These are phyloP conservation scores for Cutaneotrichosporon sp. DNA, from an alignment of 1,284 basidiomycete species.

Conservation along the genomic window DNA sequence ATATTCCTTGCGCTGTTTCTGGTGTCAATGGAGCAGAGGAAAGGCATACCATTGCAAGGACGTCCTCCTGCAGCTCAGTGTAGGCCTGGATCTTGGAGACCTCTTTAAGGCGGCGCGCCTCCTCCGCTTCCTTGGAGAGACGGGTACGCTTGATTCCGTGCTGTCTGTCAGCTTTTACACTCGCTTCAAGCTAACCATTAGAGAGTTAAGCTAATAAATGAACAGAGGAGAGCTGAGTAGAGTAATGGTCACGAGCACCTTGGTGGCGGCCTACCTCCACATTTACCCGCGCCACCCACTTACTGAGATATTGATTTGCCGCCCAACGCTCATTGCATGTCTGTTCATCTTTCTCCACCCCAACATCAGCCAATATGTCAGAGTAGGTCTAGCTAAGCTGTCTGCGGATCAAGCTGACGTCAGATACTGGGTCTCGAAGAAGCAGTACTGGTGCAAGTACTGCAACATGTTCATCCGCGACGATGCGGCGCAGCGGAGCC, in stretches of 20 bases:
- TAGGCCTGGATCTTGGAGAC: slow-evolving; percentile 72
- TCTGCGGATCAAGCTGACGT: not conserved
- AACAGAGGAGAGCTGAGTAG: not conserved
- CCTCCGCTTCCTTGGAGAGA: slow-evolving; percentile 64
- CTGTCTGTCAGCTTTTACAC: slow-evolving; percentile 37
- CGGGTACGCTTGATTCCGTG: slow-evolving; percentile 74
- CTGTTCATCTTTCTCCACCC: not conserved
- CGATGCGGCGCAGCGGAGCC: slow-evolving; percentile 83
- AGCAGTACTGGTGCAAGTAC: slow-evolving; percentile 58
- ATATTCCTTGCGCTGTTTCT: slow-evolving; percentile 70
- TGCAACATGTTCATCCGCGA: slow-evolving; percentile 68
- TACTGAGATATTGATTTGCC: not conserved
- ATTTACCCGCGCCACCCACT: not conserved
- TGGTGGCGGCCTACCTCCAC: not conserved
- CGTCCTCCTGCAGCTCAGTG: slow-evolving; percentile 63
- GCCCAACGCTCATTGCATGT: not conserved
- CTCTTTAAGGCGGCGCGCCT: slow-evolving; percentile 68
- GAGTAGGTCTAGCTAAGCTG: slow-evolving; percentile 28
- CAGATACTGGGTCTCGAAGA: slow-evolving; percentile 57
- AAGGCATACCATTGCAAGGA: slow-evolving; percentile 64
- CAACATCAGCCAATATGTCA: slow-evolving; percentile 24
- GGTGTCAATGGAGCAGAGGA: slow-evolving; percentile 3
- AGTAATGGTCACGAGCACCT: not conserved
- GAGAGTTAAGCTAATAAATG: too few relatives aligned
- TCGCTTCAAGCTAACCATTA: slow-evolving; percentile 11